Base-by-base conservation (phyloP, 2,329 filamentous ascomycete species). In the Pseudogymnoascus sp. region DNA sequence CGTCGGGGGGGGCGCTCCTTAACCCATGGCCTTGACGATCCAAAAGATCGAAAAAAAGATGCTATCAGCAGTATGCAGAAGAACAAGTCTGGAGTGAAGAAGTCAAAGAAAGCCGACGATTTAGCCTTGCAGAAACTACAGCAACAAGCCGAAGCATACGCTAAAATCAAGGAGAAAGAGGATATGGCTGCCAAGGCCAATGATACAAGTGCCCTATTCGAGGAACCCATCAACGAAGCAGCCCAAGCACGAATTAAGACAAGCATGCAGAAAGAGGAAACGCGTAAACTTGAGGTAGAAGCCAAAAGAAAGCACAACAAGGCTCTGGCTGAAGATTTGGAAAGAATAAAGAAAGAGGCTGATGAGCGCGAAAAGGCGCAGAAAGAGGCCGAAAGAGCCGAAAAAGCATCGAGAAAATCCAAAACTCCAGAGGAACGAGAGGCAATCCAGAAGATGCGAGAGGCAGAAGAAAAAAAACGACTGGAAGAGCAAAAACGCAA, bases 141-240 rank as follows among this genome's bases (percentile, higher is more conserved):
- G 10, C 4, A 35, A 12, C n/a, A 56, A 14, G 16, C 50, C 14
- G 28, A 33, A 33, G 50, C 50, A 22, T 56, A 33, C 14, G 28
- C 50, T 14, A 56, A 56, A 56, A 56, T 56, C 50, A 33, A 56
- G 10, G 50, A 56, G 24, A 56, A 56, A 22, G n/a, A 56, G 28
- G 50, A 56, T 10, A 56, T 56, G 50, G 50, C 50, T 1, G 16
- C n/a, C 10, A 56, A 56, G 28, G 10, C 28, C 10, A 56, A 33
- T 0, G 6, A 33, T 35, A 56, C 26, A 12, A n/a, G 35, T 35
- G 50, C 50, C 10, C 24, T 56, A 22, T 56, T 56, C 28, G 50
- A 56, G 28, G 50, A 56, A 22, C 50, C 50, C 16, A 14, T 56
- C 28, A 56, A 56, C 50, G 50, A 56, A 14, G 50, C 50, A 19